Conservation (phyloP, 2,329 filamentous ascomycete genomes). For the Aureobasidium namibiae region DNA sequence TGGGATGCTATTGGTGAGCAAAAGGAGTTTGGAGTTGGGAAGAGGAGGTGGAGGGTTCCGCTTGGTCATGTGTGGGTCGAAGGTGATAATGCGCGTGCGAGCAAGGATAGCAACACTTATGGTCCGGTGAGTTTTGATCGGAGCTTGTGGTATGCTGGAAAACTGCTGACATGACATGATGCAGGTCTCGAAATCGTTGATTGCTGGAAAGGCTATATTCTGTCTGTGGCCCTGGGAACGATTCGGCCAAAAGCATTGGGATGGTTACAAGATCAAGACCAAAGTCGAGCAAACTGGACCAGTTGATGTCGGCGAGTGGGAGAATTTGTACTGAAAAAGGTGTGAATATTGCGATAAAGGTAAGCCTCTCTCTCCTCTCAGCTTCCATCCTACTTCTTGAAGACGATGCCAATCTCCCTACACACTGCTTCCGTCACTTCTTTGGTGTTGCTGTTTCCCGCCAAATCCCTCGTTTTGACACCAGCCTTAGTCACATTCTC, state of each 20-base stretch:
- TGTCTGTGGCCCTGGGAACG: slow-evolving; percentile 61
- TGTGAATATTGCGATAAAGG: background rate
- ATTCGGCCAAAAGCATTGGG: slow-evolving; percentile 44
- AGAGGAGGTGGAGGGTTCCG: slow-evolving; percentile 54
- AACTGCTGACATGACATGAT: background rate
- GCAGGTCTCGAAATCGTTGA: slow-evolving; percentile 58
- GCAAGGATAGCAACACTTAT: slow-evolving; percentile 80
- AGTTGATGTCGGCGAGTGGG: background rate
- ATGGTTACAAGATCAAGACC: slow-evolving; percentile 44
- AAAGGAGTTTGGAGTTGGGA: slow-evolving; percentile 11
- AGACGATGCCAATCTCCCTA: slow-evolving; percentile 41
- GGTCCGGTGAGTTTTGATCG: slow-evolving; percentile 54
- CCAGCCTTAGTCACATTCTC: slow-evolving; percentile 52
- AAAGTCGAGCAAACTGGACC: slow-evolving; percentile 27
- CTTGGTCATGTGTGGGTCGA: slow-evolving; percentile 90
- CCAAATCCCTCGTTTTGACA: slow-evolving; percentile 52
- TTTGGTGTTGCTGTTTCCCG: slow-evolving; percentile 48
- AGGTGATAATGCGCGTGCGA: slow-evolving; percentile 69
- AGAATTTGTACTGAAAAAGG: slow-evolving; percentile 4
- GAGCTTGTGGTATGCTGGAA: background rate
- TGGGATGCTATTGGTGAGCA: slow-evolving; percentile 14
- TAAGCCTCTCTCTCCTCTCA: background rate
- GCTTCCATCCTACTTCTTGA: slow-evolving; percentile 20
- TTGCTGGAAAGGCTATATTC: slow-evolving; percentile 66
- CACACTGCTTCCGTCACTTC: slow-evolving; percentile 52